phyloP scores from a whole-genome alignment of 306 rosid species.

The Clitoria ternatea region DNA sequence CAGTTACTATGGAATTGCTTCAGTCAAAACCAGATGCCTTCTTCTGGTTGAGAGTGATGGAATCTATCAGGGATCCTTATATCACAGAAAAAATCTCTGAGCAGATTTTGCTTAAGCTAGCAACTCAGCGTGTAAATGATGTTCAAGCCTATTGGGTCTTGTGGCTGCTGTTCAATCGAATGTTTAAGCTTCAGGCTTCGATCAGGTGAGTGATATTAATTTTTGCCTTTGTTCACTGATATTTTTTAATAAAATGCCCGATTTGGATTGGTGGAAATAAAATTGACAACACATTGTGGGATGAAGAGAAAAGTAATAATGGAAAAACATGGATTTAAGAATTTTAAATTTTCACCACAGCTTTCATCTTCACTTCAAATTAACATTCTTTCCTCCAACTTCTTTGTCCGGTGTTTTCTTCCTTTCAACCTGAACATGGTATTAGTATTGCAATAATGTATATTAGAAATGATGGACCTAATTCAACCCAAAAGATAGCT shows the following conservation, averaged over 20 bases:
- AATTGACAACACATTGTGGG: neutral
- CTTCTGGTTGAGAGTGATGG: conserved; percentile 80
- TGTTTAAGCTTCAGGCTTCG: conserved; percentile 45
- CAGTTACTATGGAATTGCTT: conserved; percentile 37
- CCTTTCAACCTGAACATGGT: neutral
- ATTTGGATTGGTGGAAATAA: conserved; percentile 13
- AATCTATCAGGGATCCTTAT: conserved; percentile 63
- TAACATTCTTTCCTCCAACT: neutral
- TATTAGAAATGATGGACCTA: too few relatives aligned
- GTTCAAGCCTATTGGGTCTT: conserved; percentile 83
- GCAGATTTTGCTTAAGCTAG: conserved; percentile 74
- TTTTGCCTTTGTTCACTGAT: conserved; percentile 20
- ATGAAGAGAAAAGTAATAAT: neutral
- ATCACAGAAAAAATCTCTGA: conserved; percentile 75
- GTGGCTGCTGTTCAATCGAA: conserved; percentile 71
- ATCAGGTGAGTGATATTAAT: conserved; percentile 52
- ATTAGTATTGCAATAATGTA: neutral
- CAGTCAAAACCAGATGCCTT: conserved; percentile 45
- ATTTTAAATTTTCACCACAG: neutral
- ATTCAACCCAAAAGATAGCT: too few relatives aligned
- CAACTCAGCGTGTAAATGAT: conserved; percentile 53
- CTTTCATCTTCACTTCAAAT: neutral
- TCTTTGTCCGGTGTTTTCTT: neutral
- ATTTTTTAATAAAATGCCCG: neutral
- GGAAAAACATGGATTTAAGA: neutral